phyloP scores from a whole-genome alignment of 1,139 yeast species.

The Candida sp. region DNA sequence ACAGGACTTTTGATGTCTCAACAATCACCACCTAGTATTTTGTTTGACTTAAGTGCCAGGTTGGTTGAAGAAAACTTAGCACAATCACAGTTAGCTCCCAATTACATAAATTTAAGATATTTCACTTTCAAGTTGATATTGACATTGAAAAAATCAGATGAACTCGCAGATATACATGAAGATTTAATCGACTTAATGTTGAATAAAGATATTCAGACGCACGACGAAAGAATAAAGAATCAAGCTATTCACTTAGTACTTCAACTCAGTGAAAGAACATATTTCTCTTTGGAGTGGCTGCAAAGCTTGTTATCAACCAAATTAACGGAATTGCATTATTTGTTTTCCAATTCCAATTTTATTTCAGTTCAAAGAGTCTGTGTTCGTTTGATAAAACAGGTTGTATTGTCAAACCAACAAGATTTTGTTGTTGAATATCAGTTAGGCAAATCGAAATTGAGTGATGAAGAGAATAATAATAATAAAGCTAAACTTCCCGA shows the following conservation, averaged over 20 bases:
- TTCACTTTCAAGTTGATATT: constrained; percentile 39
- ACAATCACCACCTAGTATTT: constrained; percentile 24
- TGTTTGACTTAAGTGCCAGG: constrained; percentile 31
- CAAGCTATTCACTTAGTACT: constrained; percentile 34
- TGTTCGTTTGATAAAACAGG: constrained; percentile 27
- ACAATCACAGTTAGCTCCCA: constrained; percentile 36
- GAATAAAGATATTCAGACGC: constrained; percentile 18
- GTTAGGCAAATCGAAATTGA: constrained; percentile 31
- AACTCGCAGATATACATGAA: constrained; percentile 18
- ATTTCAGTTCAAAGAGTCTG: constrained; percentile 33
- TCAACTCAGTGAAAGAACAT: constrained; percentile 25
- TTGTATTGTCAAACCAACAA: constrained; percentile 43
- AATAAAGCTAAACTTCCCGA: constrained; percentile 31
- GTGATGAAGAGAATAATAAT: constrained; percentile 13
- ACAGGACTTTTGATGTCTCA: constrained; percentile 20
- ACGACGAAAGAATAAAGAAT: constrained; percentile 13
- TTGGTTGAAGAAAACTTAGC: constrained; percentile 52
- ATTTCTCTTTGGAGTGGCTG: constrained; percentile 3
- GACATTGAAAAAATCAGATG: constrained; percentile 1
- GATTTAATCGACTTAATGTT: constrained; percentile 39
- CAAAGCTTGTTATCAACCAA: constrained; percentile 12
- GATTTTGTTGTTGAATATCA: constrained; percentile 62
- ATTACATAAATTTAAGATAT: constrained; percentile 41
- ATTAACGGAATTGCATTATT: constrained; percentile 14
- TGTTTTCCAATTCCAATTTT: constrained; percentile 20